phyloP scores from a whole-genome alignment of 1,284 basidiomycete genomes.

The Inonotus hispidus region DNA sequence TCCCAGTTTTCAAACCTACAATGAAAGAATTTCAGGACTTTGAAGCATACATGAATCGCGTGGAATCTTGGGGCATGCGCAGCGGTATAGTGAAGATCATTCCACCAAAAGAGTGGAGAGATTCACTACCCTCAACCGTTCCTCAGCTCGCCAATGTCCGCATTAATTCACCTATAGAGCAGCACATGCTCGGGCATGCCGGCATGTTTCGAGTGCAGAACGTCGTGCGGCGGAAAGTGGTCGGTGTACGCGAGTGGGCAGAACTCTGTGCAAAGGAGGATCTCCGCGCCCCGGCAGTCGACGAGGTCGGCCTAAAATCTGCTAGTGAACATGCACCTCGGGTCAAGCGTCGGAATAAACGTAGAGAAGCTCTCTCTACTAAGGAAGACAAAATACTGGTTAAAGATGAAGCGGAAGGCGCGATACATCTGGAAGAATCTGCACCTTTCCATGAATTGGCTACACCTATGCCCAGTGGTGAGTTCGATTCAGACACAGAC shows the following conservation, averaged over 20 bases:
- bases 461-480: constrained; percentile 6
- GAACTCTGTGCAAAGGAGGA: constrained; percentile 73
- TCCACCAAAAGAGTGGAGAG: constrained; percentile 87
- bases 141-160: constrained; percentile 66
- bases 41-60: constrained; percentile 77
- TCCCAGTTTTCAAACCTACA: constrained; percentile 90
- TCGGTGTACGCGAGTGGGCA: constrained; percentile 85
- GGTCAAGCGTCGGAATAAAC: constrained; percentile 22
- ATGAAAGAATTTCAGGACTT: constrained; percentile 88
- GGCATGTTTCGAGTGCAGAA: constrained; percentile 91
- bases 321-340: constrained; percentile 32
- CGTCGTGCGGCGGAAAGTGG: constrained; percentile 77
- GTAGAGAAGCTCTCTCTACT: constrained; percentile 23
- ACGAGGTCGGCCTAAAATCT: constrained; percentile 52
- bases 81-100: constrained; percentile 94
- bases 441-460: constrained; percentile 4
- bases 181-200: constrained; percentile 80
- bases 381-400: constrained; percentile 23
- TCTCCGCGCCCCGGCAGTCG: constrained; percentile 61
- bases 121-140: constrained; percentile 63
- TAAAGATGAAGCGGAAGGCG: constrained; percentile 27
- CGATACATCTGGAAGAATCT: constrained; percentile 21
- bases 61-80: constrained; percentile 82
- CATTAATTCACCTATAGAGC: constrained; percentile 86
- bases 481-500: constrained; percentile 25